phyloP scores from a whole-genome alignment of 805 yeast species.

The Ogataea nakhonphanomensis region DNA sequence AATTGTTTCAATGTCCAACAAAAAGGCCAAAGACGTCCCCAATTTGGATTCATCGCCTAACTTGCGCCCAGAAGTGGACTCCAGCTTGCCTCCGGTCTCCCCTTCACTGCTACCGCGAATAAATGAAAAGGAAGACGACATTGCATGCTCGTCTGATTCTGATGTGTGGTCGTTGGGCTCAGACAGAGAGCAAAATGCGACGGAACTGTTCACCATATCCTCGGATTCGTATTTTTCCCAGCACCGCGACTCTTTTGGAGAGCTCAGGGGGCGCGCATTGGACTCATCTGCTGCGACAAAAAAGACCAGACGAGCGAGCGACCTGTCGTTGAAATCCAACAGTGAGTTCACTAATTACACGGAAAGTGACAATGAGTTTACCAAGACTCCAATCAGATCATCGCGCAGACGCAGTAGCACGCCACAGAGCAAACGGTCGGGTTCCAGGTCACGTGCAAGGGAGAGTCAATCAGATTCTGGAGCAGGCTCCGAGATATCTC shows the following conservation, averaged over 20 bases:
- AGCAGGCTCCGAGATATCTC: constrained; percentile 21
- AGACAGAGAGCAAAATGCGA: constrained; percentile 12
- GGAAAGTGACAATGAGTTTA: constrained; percentile 24
- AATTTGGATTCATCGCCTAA: constrained; percentile 19
- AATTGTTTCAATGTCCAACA: constrained; percentile 2
- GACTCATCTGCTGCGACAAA: constrained; percentile 12
- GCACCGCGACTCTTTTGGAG: constrained; percentile 28
- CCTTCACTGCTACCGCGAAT: constrained; percentile 28
- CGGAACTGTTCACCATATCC: constrained; percentile 24
- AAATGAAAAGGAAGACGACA: constrained; percentile 30
- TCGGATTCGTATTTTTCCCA: constrained; percentile 35
- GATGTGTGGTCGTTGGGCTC: constrained; percentile 31
- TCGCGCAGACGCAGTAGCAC: constrained; percentile 15
- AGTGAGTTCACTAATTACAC: constrained; percentile 17
- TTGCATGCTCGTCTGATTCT: constrained; percentile 31
- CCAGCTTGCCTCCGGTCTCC: constrained; percentile 29
- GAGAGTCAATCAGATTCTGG: constrained; percentile 9
- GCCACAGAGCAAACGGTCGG: constrained; percentile 18
- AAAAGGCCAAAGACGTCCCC: constrained; percentile 3
- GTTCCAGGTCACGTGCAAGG: constrained; percentile 17
- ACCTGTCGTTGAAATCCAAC: constrained; percentile 25
- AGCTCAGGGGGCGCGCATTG: constrained; percentile 20
- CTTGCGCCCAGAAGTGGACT: constrained; percentile 11
- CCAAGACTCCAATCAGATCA: constrained; percentile 19
- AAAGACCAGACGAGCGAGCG: constrained; percentile 26